These are phyloP conservation scores for Trichoderma sp. DNA, from an alignment of 2,329 filamentous ascomycete species.

Conservation along the genomic window DNA sequence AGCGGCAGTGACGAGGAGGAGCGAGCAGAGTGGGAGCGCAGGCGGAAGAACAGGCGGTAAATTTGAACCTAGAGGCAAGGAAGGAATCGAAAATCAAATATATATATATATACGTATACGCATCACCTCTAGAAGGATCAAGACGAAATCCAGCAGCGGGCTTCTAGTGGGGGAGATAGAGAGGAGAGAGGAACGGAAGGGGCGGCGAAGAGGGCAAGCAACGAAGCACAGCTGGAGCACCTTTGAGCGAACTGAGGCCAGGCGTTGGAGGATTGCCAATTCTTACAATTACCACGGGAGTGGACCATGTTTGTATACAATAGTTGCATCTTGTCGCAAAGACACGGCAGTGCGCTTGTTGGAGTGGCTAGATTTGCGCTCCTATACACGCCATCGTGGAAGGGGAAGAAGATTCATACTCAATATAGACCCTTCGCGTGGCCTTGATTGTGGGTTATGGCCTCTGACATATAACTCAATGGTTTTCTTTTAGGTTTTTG, in stretches of 20 bases:
- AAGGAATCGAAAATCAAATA: not conserved
- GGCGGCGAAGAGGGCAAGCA: not conserved
- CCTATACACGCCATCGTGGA: not conserved
- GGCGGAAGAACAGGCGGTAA: slow-evolving; percentile 36
- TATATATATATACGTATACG: not conserved
- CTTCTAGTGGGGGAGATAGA: no score
- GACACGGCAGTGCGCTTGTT: not conserved
- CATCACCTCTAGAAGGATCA: not conserved
- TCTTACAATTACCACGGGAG: not conserved
- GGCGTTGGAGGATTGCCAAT: slow-evolving; percentile 19
- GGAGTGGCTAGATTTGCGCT: slow-evolving; percentile 9
- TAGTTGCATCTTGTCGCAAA: not conserved
- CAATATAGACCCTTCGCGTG: not conserved
- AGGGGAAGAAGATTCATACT: not conserved
- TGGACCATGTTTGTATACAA: slow-evolving; percentile 10
- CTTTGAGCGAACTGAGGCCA: not conserved
- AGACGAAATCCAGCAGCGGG: not conserved
- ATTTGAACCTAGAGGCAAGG: not conserved
- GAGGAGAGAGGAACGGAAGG: not conserved
- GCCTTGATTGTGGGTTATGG: not conserved
- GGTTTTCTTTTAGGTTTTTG: not conserved
- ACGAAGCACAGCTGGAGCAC: not conserved
- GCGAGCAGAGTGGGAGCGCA: slow-evolving; percentile 61
- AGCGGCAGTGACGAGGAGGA: slow-evolving; percentile 67
- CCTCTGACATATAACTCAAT: not conserved